Evolutionary conservation across 2,329 filamentous ascomycete genomes (phyloP).

Genomic region (Fusarium nurragi): DNA sequence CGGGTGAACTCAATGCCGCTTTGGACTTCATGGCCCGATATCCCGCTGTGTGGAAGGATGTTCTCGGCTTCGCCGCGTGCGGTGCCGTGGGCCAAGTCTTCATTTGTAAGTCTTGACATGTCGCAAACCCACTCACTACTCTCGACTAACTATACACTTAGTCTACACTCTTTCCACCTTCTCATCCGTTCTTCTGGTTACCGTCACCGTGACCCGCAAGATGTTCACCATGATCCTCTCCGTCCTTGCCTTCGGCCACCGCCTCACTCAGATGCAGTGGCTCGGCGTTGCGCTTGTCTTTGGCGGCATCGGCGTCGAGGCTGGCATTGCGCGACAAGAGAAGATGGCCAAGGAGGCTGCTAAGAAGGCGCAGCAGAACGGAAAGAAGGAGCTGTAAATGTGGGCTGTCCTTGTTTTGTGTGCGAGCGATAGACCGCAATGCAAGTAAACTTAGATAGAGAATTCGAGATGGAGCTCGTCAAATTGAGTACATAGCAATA

Average conservation of each 20-base stretch:
- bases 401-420: neutral
- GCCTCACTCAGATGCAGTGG: conserved; percentile 89
- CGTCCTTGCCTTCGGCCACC: conserved; percentile 93
- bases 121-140: neutral
- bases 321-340: conserved; percentile 79
- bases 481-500: neutral
- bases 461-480: neutral
- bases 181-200: conserved; percentile 90
- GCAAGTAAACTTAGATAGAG: neutral
- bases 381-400: conserved; percentile 48
- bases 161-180: conserved; percentile 94
- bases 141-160: conserved; percentile 46
- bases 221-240: conserved; percentile 99
- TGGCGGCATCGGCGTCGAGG: conserved; percentile 93
- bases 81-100: conserved; percentile 96
- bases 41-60: conserved; percentile 84
- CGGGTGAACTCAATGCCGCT: conserved; percentile 83
- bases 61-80: conserved; percentile 88
- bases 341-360: conserved; percentile 82
- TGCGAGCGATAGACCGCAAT: neutral
- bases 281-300: conserved; percentile 92
- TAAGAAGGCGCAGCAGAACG: conserved; percentile 53
- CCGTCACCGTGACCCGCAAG: conserved; percentile 96
- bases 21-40: conserved; percentile 82
- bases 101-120: conserved; percentile 70